Conservation (phyloP, 495 filamentous ascomycete genomes). For the Penicillium cinerascens region DNA sequence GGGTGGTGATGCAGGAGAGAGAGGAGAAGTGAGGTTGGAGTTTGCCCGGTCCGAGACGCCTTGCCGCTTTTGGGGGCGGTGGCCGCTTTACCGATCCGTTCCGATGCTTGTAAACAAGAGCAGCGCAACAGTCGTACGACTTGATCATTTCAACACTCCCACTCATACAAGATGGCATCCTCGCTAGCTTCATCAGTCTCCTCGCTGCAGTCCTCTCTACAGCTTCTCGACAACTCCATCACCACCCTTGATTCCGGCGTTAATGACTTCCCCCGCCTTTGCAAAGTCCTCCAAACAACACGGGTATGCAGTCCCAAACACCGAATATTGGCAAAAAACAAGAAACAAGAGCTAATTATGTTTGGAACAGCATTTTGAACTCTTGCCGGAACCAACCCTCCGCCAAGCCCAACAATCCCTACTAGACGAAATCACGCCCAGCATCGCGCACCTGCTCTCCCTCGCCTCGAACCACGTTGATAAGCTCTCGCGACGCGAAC, state of each 20-base stretch:
- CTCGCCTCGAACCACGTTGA: constrained; percentile 67
- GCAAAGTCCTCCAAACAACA: constrained; percentile 67
- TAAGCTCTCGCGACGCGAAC: constrained; percentile 66
- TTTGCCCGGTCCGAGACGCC: constrained; percentile 31
- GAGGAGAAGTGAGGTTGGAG: constrained; percentile 41
- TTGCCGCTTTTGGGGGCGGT: constrained; percentile 32
- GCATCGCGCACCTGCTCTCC: constrained; percentile 62
- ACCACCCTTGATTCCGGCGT: constrained; percentile 68
- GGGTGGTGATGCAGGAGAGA: constrained; percentile 28
- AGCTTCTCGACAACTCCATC: constrained; percentile 71
- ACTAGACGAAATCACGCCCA: constrained; percentile 69
- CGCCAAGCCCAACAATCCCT: constrained; percentile 65
- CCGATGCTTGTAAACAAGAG: constrained; percentile 35
- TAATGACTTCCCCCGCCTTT: constrained; percentile 69
- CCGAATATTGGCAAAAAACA: not conserved
- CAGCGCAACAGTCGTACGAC: not conserved
- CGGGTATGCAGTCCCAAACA: constrained; percentile 45
- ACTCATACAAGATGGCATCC: constrained; percentile 31
- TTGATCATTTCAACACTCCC: not conserved
- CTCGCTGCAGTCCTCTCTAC: constrained; percentile 66
- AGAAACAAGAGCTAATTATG: not conserved
- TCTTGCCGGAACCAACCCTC: constrained; percentile 66
- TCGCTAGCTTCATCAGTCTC: constrained; percentile 63
- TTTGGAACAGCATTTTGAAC: constrained; percentile 70
- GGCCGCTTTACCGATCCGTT: constrained; percentile 25